These are phyloP conservation scores for Cichorium intybus DNA, from an alignment of 140 eudicot genomes.

Conservation along the genomic window DNA sequence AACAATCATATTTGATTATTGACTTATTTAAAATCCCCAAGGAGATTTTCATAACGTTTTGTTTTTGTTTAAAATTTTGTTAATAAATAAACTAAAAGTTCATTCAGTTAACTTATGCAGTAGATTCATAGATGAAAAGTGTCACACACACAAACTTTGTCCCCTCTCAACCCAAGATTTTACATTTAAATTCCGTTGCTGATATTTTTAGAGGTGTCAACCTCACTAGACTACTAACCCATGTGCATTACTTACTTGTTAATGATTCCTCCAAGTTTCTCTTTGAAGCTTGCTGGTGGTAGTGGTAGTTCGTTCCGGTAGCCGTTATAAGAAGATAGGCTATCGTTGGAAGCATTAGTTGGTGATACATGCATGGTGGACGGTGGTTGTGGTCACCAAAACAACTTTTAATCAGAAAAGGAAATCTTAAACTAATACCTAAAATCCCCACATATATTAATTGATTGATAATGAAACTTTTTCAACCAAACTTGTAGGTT, in stretches of 20 bases:
- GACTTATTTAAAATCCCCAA: too few relatives aligned
- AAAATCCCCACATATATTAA: too few relatives aligned
- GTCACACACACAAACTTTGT: too few relatives aligned
- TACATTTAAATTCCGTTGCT: constrained; percentile 8
- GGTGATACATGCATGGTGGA: not conserved
- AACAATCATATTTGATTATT: too few relatives aligned
- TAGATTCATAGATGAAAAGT: too few relatives aligned
- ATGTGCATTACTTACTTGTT: constrained; percentile 29
- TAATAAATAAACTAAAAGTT: too few relatives aligned
- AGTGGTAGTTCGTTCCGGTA: constrained; percentile 1
- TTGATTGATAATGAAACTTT: not conserved
- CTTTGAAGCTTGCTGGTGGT: constrained; percentile 7
- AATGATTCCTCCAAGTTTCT: constrained; percentile 5
- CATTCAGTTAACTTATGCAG: too few relatives aligned
- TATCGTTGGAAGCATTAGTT: not conserved
- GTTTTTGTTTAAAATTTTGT: too few relatives aligned
- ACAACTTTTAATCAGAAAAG: not conserved
- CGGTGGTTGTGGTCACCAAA: constrained; percentile 8
- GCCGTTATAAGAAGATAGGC: constrained; percentile 14
- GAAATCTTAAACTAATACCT: not conserved
- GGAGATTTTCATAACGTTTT: too few relatives aligned
- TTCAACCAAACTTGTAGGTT: constrained; percentile 2
- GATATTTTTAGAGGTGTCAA: constrained; percentile 26
- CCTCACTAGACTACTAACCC: constrained; percentile 22
- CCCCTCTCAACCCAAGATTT: not conserved